phyloP scores from a whole-genome alignment of 2,329 filamentous ascomycete genomes.

The Fusarium dlaminii region DNA sequence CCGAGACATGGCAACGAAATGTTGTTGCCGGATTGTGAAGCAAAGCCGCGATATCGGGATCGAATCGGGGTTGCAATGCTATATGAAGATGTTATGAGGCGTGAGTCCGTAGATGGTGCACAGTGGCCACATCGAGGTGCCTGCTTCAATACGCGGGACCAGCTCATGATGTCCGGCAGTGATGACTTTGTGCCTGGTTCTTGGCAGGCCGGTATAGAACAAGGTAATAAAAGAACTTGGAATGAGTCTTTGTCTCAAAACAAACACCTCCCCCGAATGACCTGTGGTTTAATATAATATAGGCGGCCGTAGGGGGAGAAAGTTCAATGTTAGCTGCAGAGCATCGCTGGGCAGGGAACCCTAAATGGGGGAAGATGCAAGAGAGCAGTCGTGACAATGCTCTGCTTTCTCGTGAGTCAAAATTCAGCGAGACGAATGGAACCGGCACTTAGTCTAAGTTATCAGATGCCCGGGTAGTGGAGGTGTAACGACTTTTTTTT shows the following conservation, averaged over 20 bases:
- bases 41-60: slow-evolving; percentile 20
- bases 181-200: slow-evolving; percentile 13
- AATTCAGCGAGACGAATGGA: slow-evolving; percentile 6
- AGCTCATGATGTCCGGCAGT: slow-evolving; percentile 49
- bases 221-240: slow-evolving; percentile 9
- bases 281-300: slow-evolving; percentile 18
- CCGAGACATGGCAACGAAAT: slow-evolving; percentile 12
- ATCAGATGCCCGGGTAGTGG: slow-evolving; percentile 31
- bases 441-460: slow-evolving; percentile 2
- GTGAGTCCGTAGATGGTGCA: slow-evolving; percentile 12
- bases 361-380: not conserved
- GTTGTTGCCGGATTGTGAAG: slow-evolving; percentile 20
- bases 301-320: slow-evolving; percentile 32
- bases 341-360: slow-evolving; percentile 27
- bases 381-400: slow-evolving; percentile 1
- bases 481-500: slow-evolving; percentile 26
- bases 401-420: slow-evolving; percentile 26
- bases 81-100: not conserved
- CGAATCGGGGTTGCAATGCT: slow-evolving; percentile 3
- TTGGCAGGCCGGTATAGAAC: slow-evolving; percentile 1
- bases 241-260: not conserved
- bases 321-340: slow-evolving; percentile 33
- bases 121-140: slow-evolving; percentile 43
- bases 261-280: slow-evolving; percentile 32
- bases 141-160: slow-evolving; percentile 53